Percentiles rank a stretch among this genome's conserved stretches.
Evolutionary conservation across 768 basidiomycete genomes (phyloP).

Genomic region (Serendipita vermifera): DNA sequence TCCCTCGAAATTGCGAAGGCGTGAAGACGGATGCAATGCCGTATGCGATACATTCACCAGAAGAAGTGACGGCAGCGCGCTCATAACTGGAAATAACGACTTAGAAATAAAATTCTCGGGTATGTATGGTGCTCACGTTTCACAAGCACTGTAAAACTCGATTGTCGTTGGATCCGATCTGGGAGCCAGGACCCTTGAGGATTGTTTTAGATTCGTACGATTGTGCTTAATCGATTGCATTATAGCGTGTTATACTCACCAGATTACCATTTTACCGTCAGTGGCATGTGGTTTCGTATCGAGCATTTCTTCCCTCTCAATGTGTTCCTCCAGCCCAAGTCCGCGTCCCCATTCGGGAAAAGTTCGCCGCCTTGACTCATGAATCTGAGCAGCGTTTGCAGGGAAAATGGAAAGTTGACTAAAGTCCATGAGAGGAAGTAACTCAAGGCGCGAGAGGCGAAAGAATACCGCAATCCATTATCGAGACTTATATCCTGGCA

Average conservation of each 20-base stretch:
- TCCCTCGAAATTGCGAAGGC: conserved; percentile 33
- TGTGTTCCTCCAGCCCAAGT: conserved; percentile 33
- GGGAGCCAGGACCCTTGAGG: conserved; percentile 43
- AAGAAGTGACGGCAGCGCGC: conserved; percentile 24
- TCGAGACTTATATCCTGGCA: no score
- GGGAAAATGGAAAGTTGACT: no score
- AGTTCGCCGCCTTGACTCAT: conserved; percentile 23
- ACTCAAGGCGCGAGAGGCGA: no score
- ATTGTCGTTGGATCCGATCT: conserved; percentile 37
- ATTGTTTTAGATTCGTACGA: no score
- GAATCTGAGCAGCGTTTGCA: no score
- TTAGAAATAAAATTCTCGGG: not conserved
- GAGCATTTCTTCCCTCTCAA: conserved; percentile 29
- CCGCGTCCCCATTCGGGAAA: conserved; percentile 33
- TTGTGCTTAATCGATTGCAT: no score
- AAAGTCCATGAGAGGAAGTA: no score
- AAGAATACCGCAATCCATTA: no score
- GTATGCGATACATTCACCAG: conserved; percentile 28
- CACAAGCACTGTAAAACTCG: conserved; percentile 46
- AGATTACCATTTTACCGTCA: conserved; percentile 37
- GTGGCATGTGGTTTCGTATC: conserved; percentile 32
- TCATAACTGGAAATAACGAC: conserved; percentile 23
- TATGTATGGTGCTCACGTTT: conserved; percentile 37
- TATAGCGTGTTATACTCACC: no score
- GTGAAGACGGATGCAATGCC: conserved; percentile 48